Evolutionary conservation across 2,329 filamentous ascomycete species (phyloP).

Genomic region (Sporothrix curviconia): DNA sequence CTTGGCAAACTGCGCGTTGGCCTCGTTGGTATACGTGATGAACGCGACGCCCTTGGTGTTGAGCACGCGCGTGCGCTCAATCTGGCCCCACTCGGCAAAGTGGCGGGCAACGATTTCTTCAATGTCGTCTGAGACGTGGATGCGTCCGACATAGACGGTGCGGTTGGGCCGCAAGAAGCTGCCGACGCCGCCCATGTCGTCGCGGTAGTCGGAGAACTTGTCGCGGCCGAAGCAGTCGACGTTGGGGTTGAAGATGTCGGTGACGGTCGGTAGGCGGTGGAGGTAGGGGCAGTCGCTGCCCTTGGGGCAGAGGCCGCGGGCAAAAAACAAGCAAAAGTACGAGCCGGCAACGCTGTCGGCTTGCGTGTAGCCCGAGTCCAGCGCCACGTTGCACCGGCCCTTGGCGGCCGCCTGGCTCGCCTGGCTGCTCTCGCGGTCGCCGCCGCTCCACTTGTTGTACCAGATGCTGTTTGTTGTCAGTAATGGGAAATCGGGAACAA

Average conservation of each 20-base stretch:
- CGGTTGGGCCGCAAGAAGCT: constrained; percentile 90
- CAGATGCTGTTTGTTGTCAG: constrained; percentile 68
- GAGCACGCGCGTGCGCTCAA: constrained; percentile 81
- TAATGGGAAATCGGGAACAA: not conserved
- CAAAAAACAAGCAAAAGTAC: constrained; percentile 87
- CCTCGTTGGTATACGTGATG: constrained; percentile 87
- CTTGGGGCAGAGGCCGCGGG: constrained; percentile 65
- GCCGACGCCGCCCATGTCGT: constrained; percentile 96
- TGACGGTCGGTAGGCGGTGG: constrained; percentile 77
- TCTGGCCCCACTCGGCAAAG: constrained; percentile 92
- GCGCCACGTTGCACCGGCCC: constrained; percentile 78
- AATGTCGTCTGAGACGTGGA: constrained; percentile 94
- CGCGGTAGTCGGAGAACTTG: constrained; percentile 86
- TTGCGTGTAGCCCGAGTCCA: constrained; percentile 71
- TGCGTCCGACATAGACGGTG: constrained; percentile 86
- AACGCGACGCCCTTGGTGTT: constrained; percentile 89
- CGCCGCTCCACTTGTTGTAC: constrained; percentile 98
- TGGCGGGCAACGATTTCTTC: constrained; percentile 92
- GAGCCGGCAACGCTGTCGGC: constrained; percentile 71
- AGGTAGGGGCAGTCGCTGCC: constrained; percentile 92
- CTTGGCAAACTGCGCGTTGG: constrained; percentile 84
- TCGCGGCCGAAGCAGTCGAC: constrained; percentile 93
- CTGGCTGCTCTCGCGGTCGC: constrained; percentile 88
- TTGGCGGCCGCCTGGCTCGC: constrained; percentile 75
- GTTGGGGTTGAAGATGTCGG: constrained; percentile 88